Base-by-base conservation (phyloP, 1,284 basidiomycete species). In the Psilocybe mexicana region DNA sequence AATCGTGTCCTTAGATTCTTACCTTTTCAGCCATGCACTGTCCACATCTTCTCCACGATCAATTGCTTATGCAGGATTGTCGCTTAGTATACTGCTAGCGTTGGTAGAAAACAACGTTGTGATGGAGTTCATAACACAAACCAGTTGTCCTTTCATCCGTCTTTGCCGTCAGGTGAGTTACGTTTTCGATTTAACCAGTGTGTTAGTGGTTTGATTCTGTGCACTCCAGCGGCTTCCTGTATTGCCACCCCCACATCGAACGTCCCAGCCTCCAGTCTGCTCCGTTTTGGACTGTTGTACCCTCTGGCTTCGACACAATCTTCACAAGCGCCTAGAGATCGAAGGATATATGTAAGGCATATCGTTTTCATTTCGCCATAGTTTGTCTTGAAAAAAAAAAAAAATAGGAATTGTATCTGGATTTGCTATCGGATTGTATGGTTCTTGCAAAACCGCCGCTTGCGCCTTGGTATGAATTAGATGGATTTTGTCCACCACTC, bases 231-330 rank as follows among this genome's bases (percentile, higher is more conserved):
- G 82, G 60, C 58, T 79, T 23, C 87, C 86, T 6, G 63, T 74
- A n/a, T 70, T 87, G 6, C 49, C 56, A 38, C 77, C 84, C 0
- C 55, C 69, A 5, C 67, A 75, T 2, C 65, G 65, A 1, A 56
- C 73, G 6, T 69, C 75, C 6, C 71, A 79, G 45, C 74, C 82
- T 0, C 76, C 79, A 1, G 61, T 86, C 24, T 83, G 83, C 62
- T 79, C 84, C 2, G 50, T 88, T 18, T 64, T 88, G 23, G 86
- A 88, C 66, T 86, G 82, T 56, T 86, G 83, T 65, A 75, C 86
- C 6, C 72, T 88, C n/a, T 88, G 84, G 84, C 67, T 87, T 26
- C 79, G 84, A 23, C 86, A 89, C 63, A 87, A 87, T 65, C 69
- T 89, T 40, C 84, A 87, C 55, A 86, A 79, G 64, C 78, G 75